Evolutionary conservation across 257 asterid species (phyloP).

Genomic region (Solanum pinnatisectum): DNA sequence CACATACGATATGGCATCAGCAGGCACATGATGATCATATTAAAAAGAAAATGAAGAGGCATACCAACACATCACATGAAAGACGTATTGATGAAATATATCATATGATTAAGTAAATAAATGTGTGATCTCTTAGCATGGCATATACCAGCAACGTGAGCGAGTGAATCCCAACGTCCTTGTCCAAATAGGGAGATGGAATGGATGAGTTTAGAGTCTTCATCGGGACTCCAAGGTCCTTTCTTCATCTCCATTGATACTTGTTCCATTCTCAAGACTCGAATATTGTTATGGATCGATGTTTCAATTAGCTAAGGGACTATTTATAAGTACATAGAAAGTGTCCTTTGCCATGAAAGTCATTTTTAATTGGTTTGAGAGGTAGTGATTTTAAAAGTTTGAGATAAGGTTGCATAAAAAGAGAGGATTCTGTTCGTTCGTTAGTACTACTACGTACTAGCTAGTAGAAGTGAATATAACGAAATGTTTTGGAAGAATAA

Average conservation of each 20-base stretch:
- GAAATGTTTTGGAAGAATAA: not conserved
- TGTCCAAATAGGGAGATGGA: slow-evolving; percentile 15
- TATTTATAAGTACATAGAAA: not conserved
- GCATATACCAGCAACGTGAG: slow-evolving; percentile 9
- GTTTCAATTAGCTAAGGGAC: not conserved
- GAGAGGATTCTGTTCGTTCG: not conserved
- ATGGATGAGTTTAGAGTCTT: slow-evolving; percentile 18
- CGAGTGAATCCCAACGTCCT: slow-evolving; percentile 16
- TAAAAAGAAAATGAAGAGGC: not conserved
- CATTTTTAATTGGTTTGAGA: not conserved
- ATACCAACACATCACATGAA: too few relatives aligned
- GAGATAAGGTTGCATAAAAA: not conserved
- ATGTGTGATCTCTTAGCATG: not conserved
- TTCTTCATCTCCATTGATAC: not conserved
- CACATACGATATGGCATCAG: not conserved
- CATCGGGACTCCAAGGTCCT: slow-evolving; percentile 22
- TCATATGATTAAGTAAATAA: not conserved
- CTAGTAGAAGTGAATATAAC: not conserved
- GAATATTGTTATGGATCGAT: not conserved
- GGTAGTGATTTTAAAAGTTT: not conserved
- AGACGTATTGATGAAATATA: not conserved
- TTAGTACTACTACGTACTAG: not conserved
- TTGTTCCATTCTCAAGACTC: not conserved
- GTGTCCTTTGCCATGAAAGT: not conserved
- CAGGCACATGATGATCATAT: not conserved